Conservation (phyloP, 108 stramenopile species). For the Ochromonas danica region DNA sequence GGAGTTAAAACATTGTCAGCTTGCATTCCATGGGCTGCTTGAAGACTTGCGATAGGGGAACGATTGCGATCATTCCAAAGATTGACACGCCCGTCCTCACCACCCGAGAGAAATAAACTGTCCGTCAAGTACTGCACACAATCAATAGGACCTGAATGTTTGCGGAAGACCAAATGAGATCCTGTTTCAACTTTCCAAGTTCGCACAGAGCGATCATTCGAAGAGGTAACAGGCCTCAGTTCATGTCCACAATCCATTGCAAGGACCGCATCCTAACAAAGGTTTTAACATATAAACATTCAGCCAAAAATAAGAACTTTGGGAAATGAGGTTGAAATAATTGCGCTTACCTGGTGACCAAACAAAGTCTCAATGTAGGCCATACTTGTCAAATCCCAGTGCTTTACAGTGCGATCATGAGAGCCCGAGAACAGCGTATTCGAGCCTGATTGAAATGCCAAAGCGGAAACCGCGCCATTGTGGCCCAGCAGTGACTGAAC, state of each 20-base stretch:
- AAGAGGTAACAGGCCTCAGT: constrained; percentile 80
- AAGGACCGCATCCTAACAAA: constrained; percentile 61
- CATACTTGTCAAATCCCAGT: constrained; percentile 82
- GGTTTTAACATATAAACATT: background rate
- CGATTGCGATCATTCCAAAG: constrained; percentile 91
- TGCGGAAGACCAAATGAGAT: constrained; percentile 90
- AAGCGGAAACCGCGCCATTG: background rate
- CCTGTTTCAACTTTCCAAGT: constrained; percentile 95
- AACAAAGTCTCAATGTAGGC: constrained; percentile 95
- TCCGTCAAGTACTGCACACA: constrained; percentile 72
- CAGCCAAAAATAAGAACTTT: background rate
- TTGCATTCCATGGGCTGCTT: constrained; percentile 19
- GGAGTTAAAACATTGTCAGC: background rate
- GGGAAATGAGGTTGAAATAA: background rate
- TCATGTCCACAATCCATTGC: constrained; percentile 71
- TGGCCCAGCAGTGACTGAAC: constrained; percentile 35
- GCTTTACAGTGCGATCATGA: constrained; percentile 78
- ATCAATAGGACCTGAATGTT: constrained; percentile 62
- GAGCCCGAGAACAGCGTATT: constrained; percentile 83
- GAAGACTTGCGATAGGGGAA: constrained; percentile 67
- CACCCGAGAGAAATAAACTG: constrained; percentile 87
- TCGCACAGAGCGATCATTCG: constrained; percentile 80
- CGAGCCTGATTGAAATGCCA: constrained; percentile 2
- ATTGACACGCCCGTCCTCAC: constrained; percentile 75
- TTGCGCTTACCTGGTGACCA: constrained; percentile 76